A percentile compares a stretch with the other conserved stretches of the same genome.
phyloP scores from a whole-genome alignment of 805 yeast genomes.

The Wickerhamomyces strasburgensis region DNA sequence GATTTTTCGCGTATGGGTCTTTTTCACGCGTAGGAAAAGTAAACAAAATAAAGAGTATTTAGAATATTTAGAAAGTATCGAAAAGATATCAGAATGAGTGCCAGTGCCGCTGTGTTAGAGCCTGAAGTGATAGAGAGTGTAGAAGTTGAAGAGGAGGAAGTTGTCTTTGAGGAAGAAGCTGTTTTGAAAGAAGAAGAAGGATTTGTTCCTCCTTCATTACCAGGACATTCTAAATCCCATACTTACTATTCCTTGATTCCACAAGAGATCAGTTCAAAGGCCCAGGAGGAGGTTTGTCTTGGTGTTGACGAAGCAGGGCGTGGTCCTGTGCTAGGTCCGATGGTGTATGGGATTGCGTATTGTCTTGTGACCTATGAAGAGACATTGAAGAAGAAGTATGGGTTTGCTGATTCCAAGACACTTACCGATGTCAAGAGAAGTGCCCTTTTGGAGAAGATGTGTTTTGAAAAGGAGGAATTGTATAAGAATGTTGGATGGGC shows the following conservation, averaged over 20 bases:
- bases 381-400: slow-evolving; percentile 51
- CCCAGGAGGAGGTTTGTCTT: slow-evolving; percentile 41
- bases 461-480: slow-evolving; percentile 40
- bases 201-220: slow-evolving; percentile 34
- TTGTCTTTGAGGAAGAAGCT: too few species aligned
- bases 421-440: slow-evolving; percentile 69
- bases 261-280: slow-evolving; percentile 25
- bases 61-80: too few species aligned
- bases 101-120: background rate
- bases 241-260: slow-evolving; percentile 53
- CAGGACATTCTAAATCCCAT: slow-evolving; percentile 40
- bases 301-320: slow-evolving; percentile 99
- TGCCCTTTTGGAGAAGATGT: slow-evolving; percentile 54
- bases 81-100: background rate
- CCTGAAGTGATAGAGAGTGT: background rate
- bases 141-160: slow-evolving; percentile 1
- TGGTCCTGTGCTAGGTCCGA: slow-evolving; percentile 96
- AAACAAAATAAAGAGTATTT: too few species aligned
- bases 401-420: slow-evolving; percentile 92
- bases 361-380: slow-evolving; percentile 51
- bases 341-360: slow-evolving; percentile 92
- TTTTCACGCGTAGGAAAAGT: too few species aligned
- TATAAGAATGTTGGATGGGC: slow-evolving; percentile 76
- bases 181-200: background rate
- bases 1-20: background rate